A percentile compares a stretch with the other conserved stretches of the same genome.
Conservation (phyloP, 495 filamentous ascomycete genomes). For the Lasiosphaeris hirsuta region DNA sequence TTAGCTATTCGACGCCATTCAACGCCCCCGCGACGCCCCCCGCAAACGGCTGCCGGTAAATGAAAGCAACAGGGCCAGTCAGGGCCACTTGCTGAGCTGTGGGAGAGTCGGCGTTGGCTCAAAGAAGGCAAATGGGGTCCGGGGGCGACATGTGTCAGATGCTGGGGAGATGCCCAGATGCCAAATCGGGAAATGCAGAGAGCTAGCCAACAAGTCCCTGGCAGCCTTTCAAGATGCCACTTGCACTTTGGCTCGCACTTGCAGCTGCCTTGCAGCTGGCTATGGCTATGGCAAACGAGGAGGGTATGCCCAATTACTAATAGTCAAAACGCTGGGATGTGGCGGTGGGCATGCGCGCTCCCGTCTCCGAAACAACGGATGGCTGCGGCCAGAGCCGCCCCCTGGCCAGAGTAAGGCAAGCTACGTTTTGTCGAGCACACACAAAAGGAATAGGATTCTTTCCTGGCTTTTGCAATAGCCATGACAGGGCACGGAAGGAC, state of each 20-base stretch:
- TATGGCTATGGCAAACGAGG: constrained; percentile 12
- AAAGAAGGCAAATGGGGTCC: background rate
- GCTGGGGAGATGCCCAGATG: constrained; percentile 6
- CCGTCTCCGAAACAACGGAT: constrained; percentile 30
- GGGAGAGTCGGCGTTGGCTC: background rate
- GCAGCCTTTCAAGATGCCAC: background rate
- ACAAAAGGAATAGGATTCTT: background rate
- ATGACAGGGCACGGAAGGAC: background rate
- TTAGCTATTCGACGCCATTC: background rate
- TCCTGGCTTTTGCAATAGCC: background rate
- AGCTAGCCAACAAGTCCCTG: constrained; percentile 7
- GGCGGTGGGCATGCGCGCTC: constrained; percentile 28
- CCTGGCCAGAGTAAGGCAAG: constrained; percentile 15
- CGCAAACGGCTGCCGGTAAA: background rate
- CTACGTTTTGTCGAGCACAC: constrained; percentile 17
- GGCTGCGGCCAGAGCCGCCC: constrained; percentile 25
- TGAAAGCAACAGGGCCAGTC: too few relatives aligned
- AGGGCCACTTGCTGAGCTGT: too few relatives aligned
- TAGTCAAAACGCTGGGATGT: constrained; percentile 6
- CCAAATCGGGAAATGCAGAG: constrained; percentile 16
- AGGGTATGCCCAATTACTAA: background rate
- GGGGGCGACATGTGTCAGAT: constrained; percentile 18
- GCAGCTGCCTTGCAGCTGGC: background rate
- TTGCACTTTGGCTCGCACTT: too few relatives aligned
- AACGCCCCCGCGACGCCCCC: background rate